phyloP scores from a whole-genome alignment of 495 filamentous ascomycete species.

The Penicillium pancosmium region DNA sequence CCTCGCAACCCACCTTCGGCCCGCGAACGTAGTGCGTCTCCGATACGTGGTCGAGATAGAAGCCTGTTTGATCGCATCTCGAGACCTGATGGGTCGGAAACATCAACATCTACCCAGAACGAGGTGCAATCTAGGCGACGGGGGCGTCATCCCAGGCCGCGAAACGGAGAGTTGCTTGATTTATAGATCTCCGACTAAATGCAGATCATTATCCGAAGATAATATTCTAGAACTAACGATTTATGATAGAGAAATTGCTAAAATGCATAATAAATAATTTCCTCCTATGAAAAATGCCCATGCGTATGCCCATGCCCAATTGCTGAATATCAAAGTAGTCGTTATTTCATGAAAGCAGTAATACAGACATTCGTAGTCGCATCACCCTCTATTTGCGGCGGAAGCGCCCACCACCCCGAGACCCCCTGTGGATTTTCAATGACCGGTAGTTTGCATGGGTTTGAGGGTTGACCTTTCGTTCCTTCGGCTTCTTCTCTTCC shows the following conservation, averaged over 20 bases:
- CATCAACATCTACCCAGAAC: conserved; percentile 6
- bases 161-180: conserved; percentile 32
- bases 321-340: conserved; percentile 31
- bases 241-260: conserved; percentile 1
- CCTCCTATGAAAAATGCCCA: neutral
- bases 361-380: neutral
- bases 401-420: conserved; percentile 51
- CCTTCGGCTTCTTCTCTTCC: conserved; percentile 56
- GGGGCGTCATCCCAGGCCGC: conserved; percentile 27
- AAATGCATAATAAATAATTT: neutral
- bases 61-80: conserved; percentile 29
- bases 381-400: conserved; percentile 39
- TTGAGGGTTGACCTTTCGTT: conserved; percentile 69
- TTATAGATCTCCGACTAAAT: conserved; percentile 45
- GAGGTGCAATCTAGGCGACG: conserved; percentile 17
- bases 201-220: neutral
- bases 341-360: conserved; percentile 31
- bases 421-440: conserved; percentile 67
- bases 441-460: conserved; percentile 83
- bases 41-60: conserved; percentile 22
- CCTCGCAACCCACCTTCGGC: neutral
- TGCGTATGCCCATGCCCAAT: conserved; percentile 7
- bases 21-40: conserved; percentile 27
- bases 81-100: conserved; percentile 20
- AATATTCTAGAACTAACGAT: neutral